Evolutionary conservation across 306 rosid species (phyloP).

Genomic region (Fragaria vesca): DNA sequence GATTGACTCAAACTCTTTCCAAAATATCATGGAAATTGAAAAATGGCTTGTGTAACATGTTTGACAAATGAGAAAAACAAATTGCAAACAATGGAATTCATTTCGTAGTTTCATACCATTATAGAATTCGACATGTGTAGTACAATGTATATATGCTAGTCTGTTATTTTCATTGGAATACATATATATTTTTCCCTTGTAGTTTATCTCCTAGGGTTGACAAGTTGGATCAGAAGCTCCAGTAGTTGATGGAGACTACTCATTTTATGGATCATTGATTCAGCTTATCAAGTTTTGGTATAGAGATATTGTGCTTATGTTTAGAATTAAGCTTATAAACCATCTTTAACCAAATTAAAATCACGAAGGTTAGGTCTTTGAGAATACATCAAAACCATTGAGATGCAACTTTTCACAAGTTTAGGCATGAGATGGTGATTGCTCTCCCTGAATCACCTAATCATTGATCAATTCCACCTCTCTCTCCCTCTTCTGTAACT

Average conservation of each 20-base stretch:
- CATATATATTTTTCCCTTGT: not conserved
- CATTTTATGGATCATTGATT: not conserved
- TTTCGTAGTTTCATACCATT: not conserved
- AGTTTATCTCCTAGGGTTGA: not conserved
- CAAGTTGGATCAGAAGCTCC: not conserved
- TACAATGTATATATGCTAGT: not conserved
- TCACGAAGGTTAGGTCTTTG: not conserved
- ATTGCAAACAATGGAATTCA: not conserved
- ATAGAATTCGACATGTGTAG: not conserved
- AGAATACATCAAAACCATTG: not conserved
- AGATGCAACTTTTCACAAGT: not conserved
- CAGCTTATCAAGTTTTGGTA: not conserved
- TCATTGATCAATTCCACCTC: not conserved
- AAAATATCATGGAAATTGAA: not conserved
- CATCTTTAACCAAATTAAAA: not conserved
- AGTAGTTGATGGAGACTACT: not conserved
- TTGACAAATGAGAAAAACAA: not conserved
- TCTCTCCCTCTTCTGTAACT: not conserved
- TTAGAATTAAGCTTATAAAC: not conserved
- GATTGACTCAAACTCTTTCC: not conserved
- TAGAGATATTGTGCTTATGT: not conserved
- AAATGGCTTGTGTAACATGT: not conserved
- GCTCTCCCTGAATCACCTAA: constrained; percentile 5
- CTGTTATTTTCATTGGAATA: not conserved
- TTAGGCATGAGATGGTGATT: constrained; percentile 20